Conservation (phyloP, 2,329 filamentous ascomycete genomes). For the Alternaria novae-zelandiae region DNA sequence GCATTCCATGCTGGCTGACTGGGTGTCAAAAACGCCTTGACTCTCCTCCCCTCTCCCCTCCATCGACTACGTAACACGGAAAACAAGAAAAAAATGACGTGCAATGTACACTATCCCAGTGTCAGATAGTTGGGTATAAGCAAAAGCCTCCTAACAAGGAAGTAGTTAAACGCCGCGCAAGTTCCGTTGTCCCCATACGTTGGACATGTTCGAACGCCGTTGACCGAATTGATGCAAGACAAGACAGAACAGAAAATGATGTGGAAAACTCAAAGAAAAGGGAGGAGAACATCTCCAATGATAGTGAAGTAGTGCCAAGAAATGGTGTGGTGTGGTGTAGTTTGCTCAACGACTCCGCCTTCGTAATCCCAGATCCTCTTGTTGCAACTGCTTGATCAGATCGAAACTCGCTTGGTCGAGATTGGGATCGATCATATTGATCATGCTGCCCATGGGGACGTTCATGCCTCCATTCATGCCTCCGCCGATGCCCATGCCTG, state of each 20-base stretch:
- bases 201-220: neutral
- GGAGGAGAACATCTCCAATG: neutral
- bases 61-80: too few species aligned
- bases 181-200: neutral
- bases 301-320: neutral
- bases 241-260: neutral
- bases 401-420: conserved; percentile 35
- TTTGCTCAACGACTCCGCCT: conserved; percentile 30
- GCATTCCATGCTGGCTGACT: conserved; percentile 4
- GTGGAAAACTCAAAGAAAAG: neutral
- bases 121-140: conserved; percentile 29
- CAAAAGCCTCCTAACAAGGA: conserved; percentile 3
- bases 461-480: conserved; percentile 8
- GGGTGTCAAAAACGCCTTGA: too few species aligned
- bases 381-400: conserved; percentile 39
- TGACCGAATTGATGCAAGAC: neutral
- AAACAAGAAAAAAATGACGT: too few species aligned
- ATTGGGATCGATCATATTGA: conserved; percentile 31
- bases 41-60: too few species aligned
- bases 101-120: conserved; percentile 34
- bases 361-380: conserved; percentile 40
- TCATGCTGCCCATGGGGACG: conserved; percentile 2
- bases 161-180: neutral
- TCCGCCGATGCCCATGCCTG: conserved; percentile 17
- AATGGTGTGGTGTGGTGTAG: neutral